Evolutionary conservation across 2,329 filamentous ascomycete genomes (phyloP), one percentile per base, ranked within the genome.

Genomic region (Colletotrichum sp.): DNA sequence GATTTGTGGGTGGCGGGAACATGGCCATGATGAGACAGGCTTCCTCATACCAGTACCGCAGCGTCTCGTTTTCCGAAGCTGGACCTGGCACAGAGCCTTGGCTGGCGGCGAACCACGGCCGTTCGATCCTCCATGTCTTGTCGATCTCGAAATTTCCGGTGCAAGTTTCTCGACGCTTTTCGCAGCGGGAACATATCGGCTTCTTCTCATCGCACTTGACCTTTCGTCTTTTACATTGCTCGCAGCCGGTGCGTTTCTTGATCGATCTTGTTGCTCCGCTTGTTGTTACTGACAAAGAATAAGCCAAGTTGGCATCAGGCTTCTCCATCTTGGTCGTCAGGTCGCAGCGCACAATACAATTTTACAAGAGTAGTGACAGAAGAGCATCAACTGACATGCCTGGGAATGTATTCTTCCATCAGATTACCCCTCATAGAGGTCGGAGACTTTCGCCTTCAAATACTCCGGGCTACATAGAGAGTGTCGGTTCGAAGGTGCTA

Each of bases 321-420:
- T 26, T 8, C 36, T 44, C 16, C 36, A 18, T 44, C 16, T 1
- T 44, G 36, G 36, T 5, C 0, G 39, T 44, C 39, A 44, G 0
- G 39, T 44, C 39, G 0, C 2, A 10, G 16, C 10, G 16, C 39
- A 1, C 16, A 6, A 44, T 2, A n/a, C 39, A 0, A 5, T n/a
- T 44, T 5, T n/a, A 2, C 39, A 44, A 10, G 8, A 44, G 39
- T 44, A 44, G 39, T 10, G 39, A 10, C 18, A 10, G 26, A 26
- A 26, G 26, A n/a, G 2, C 6, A 44, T 18, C 39, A 10, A 44
- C 4, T n/a, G 39, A 3, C 39, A 44, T n/a, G 39, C 2, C 18
- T 44, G 39, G 1, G 39, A 44, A 26, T 26, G 26, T 26, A 26
- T 26, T 26, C 16, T n/a, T 44, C 5, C 39, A 44, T 44, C 2